Conservation (phyloP, 1,284 basidiomycete genomes). For the Singerocomus inundabilis region DNA sequence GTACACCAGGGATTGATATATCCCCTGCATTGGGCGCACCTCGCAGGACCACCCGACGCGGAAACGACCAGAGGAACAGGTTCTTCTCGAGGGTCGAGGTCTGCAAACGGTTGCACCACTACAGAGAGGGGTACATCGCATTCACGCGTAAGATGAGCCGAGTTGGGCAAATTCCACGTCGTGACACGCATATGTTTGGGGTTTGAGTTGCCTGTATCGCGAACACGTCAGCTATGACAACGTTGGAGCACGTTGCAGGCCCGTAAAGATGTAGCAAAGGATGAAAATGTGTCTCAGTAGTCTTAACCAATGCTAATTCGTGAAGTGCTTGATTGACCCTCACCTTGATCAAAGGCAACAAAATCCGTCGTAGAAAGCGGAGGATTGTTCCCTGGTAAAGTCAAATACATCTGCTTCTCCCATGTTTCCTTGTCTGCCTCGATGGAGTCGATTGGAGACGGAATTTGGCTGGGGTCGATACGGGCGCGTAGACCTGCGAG, state of each 20-base stretch:
- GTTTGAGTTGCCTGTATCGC: conserved; percentile 60
- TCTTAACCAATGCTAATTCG: not conserved
- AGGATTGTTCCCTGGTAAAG: conserved; percentile 71
- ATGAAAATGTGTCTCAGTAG: not conserved
- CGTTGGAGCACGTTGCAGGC: not conserved
- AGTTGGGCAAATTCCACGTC: conserved; percentile 83
- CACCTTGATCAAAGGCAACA: conserved; percentile 90
- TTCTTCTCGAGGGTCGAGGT: conserved; percentile 79
- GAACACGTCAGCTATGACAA: conserved; percentile 12
- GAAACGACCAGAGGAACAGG: conserved; percentile 76
- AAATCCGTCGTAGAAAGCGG: conserved; percentile 90
- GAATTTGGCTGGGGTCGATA: conserved; percentile 90
- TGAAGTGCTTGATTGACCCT: conserved; percentile 14
- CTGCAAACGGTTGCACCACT: conserved; percentile 89
- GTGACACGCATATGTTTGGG: conserved; percentile 89
- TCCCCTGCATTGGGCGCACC: conserved; percentile 84
- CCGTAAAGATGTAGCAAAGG: not conserved
- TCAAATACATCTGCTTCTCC: conserved; percentile 76
- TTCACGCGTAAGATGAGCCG: conserved; percentile 77
- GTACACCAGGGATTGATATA: conserved; percentile 97
- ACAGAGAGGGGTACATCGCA: conserved; percentile 86
- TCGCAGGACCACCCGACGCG: conserved; percentile 71
- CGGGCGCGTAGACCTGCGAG: conserved; percentile 69
- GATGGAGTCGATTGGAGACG: conserved; percentile 84
- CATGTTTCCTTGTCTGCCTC: conserved; percentile 84